phyloP scores from a whole-genome alignment of 2,329 filamentous ascomycete species.

The Colletotrichum sp. region DNA sequence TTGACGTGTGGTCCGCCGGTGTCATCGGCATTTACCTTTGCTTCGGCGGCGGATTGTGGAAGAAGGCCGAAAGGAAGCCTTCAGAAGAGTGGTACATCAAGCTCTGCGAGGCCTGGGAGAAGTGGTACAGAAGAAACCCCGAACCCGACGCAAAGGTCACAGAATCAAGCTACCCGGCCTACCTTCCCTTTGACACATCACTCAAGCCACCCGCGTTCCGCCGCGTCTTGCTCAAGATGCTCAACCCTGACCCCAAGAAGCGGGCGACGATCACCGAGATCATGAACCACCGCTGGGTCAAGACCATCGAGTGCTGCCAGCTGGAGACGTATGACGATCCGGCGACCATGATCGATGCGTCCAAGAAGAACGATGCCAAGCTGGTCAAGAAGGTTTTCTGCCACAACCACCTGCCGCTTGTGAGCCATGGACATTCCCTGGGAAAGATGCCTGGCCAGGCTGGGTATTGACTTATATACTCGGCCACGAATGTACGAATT shows the following conservation, averaged over 20 bases:
- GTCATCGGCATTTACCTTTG: conserved; percentile 82
- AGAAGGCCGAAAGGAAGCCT: conserved; percentile 60
- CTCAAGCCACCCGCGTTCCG: conserved; percentile 73
- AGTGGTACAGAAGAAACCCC: conserved; percentile 64
- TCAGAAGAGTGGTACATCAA: conserved; percentile 60
- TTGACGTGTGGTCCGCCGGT: conserved; percentile 87
- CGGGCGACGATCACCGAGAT: conserved; percentile 74
- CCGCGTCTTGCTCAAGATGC: conserved; percentile 78
- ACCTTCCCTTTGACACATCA: conserved; percentile 66
- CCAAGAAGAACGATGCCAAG: conserved; percentile 54
- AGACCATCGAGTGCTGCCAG: conserved; percentile 79
- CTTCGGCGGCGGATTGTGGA: conserved; percentile 77
- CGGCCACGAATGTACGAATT: conserved; percentile 12
- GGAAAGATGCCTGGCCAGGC: conserved; percentile 61
- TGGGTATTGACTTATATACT: conserved; percentile 49
- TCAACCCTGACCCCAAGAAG: conserved; percentile 76
- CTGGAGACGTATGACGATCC: conserved; percentile 72
- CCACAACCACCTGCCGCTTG: conserved; percentile 61
- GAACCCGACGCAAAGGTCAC: conserved; percentile 41
- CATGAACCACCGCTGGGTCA: conserved; percentile 74
- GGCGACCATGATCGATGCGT: conserved; percentile 64
- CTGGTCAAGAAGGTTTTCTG: conserved; percentile 59
- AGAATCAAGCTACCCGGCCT: conserved; percentile 70
- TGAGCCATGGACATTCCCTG: conserved; percentile 51
- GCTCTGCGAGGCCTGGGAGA: conserved; percentile 71